Conservation (phyloP, 2,329 filamentous ascomycete genomes). For the Fusarium brachygibbosum region DNA sequence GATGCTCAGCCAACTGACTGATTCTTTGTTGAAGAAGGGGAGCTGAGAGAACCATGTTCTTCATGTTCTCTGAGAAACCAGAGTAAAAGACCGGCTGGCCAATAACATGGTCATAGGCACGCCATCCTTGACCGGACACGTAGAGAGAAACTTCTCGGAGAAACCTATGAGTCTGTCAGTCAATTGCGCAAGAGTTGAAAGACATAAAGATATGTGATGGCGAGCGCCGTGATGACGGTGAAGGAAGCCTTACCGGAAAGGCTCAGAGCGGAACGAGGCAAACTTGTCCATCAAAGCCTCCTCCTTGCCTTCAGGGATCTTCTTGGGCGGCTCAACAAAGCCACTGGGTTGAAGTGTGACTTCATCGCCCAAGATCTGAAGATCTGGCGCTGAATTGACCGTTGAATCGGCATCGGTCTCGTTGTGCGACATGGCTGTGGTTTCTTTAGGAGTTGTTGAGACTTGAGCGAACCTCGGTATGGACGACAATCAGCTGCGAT, state of each 20-base stretch:
- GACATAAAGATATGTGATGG: background rate
- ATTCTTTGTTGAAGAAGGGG: slow-evolving; percentile 82
- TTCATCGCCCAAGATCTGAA: slow-evolving; percentile 80
- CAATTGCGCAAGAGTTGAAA: background rate
- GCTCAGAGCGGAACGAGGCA: slow-evolving; percentile 83
- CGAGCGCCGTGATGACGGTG: background rate
- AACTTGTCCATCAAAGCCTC: slow-evolving; percentile 84
- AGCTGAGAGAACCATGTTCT: slow-evolving; percentile 79
- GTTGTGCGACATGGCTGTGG: slow-evolving; percentile 50
- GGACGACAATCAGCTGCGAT: slow-evolving; percentile 35
- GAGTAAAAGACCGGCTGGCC: slow-evolving; percentile 94
- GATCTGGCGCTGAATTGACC: slow-evolving; percentile 73
- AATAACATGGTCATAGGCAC: slow-evolving; percentile 89
- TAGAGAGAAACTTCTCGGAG: slow-evolving; percentile 94
- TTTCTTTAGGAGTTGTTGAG: slow-evolving; percentile 8
- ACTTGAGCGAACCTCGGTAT: slow-evolving; percentile 24
- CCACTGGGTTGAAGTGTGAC: slow-evolving; percentile 82
- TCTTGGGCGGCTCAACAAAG: slow-evolving; percentile 65
- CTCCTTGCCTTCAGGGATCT: slow-evolving; percentile 68
- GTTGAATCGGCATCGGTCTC: slow-evolving; percentile 51
- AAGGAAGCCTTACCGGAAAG: slow-evolving; percentile 64
- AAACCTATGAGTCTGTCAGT: slow-evolving; percentile 68
- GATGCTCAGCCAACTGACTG: slow-evolving; percentile 78
- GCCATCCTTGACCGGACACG: slow-evolving; percentile 94
- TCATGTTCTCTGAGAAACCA: slow-evolving; percentile 94